Conservation (phyloP, 192 early-diverging fungal species). For the Entrophospora sp. region DNA sequence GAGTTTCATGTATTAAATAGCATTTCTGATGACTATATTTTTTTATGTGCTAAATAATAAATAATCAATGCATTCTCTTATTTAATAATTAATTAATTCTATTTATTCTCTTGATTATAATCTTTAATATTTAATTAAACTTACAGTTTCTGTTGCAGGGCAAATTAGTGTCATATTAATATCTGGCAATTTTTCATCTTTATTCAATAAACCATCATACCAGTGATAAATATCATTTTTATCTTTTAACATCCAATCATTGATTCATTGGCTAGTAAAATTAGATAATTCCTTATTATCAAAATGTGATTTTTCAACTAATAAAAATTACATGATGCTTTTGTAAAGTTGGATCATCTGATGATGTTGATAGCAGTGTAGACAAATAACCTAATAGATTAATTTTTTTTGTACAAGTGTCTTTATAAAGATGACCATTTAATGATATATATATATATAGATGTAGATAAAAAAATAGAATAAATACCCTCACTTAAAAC, state of each 20-base stretch:
- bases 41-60: constrained; percentile 45
- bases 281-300: constrained; percentile 22
- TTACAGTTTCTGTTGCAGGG: constrained; percentile 52
- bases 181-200: constrained; percentile 32
- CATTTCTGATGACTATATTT: constrained; percentile 62
- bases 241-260: constrained; percentile 31
- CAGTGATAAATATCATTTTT: constrained; percentile 64
- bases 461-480: not conserved
- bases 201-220: constrained; percentile 36
- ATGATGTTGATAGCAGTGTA: not conserved
- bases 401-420: constrained; percentile 4
- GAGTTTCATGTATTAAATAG: constrained; percentile 54
- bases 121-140: not conserved
- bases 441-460: not conserved
- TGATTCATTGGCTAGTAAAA: constrained; percentile 25
- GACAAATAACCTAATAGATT: not conserved
- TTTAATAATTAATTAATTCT: not conserved
- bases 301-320: constrained; percentile 45
- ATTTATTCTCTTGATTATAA: not conserved
- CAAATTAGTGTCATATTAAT: constrained; percentile 50
- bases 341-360: not conserved
- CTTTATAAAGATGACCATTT: not conserved
- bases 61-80: not conserved
- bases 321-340: constrained; percentile 34
- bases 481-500: constrained; percentile 7